These are phyloP conservation scores for Heterococcus sp. DNA, from an alignment of 108 stramenopile genomes.

Conservation along the genomic window DNA sequence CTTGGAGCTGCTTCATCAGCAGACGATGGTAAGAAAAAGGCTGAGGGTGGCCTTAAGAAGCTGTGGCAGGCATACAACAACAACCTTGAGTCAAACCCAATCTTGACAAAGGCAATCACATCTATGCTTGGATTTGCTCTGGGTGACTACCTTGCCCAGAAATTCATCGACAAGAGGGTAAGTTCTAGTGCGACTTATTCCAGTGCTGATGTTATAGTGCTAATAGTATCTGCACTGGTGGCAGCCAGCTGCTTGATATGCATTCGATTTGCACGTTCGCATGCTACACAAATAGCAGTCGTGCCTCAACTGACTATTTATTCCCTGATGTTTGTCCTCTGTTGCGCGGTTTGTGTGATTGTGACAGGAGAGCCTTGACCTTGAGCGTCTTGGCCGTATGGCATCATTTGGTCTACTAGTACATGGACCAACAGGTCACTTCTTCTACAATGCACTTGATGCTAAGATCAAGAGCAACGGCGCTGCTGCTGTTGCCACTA, in stretches of 20 bases:
- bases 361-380: constrained; percentile 72
- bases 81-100: constrained; percentile 28
- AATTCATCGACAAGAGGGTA: constrained; percentile 69
- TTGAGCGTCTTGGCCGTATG: constrained; percentile 79
- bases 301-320: background rate
- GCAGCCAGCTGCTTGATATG: too few relatives aligned
- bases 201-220: too few relatives aligned
- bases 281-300: background rate
- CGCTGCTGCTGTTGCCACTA: constrained; percentile 78
- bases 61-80: constrained; percentile 45
- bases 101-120: constrained; percentile 47
- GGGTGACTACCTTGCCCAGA: constrained; percentile 85
- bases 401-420: constrained; percentile 87
- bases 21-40: constrained; percentile 25
- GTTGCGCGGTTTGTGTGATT: constrained; percentile 53
- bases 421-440: constrained; percentile 90
- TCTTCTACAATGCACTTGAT: constrained; percentile 88
- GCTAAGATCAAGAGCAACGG: constrained; percentile 80
- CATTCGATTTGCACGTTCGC: background rate
- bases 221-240: too few relatives aligned
- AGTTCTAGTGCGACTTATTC: too few relatives aligned
- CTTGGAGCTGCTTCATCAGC: constrained; percentile 6
- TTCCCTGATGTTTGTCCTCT: background rate
- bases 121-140: constrained; percentile 44
- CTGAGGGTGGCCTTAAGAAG: constrained; percentile 10